These are phyloP conservation scores for Circinella umbellata DNA, from an alignment of 371 early-diverging fungal species.

Conservation along the genomic window DNA sequence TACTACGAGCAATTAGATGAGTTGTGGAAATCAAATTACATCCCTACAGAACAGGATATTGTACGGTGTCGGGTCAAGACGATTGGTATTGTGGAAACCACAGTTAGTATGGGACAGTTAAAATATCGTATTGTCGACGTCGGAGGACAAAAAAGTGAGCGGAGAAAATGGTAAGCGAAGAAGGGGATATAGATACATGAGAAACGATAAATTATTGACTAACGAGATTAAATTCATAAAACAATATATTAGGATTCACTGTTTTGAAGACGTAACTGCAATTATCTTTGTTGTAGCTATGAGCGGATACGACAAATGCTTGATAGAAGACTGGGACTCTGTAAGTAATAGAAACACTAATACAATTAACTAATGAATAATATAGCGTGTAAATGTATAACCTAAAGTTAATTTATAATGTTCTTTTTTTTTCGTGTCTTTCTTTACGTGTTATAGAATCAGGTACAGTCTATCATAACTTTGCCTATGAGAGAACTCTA, in stretches of 20 bases:
- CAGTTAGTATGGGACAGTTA: conserved; percentile 75
- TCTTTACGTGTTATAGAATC: conserved; percentile 13
- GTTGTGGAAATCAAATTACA: conserved; percentile 64
- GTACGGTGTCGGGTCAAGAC: conserved; percentile 79
- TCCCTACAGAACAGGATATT: conserved; percentile 85
- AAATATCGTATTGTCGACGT: conserved; percentile 89
- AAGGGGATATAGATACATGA: background rate
- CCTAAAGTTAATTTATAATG: too few species aligned
- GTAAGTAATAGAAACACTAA: background rate
- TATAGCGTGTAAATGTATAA: too few species aligned
- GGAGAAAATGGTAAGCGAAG: conserved; percentile 79
- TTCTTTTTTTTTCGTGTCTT: background rate
- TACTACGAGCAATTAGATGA: conserved; percentile 84
- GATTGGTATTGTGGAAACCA: conserved; percentile 81
- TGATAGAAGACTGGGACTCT: conserved; percentile 87
- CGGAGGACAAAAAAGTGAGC: conserved; percentile 87
- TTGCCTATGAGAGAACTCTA: too few species aligned
- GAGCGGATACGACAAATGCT: conserved; percentile 88
- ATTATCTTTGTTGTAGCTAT: conserved; percentile 90
- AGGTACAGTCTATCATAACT: background rate
- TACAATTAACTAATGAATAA: background rate
- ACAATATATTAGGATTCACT: conserved; percentile 59
- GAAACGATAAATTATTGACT: background rate
- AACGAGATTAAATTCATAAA: background rate
- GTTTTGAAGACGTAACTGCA: conserved; percentile 90